These are phyloP conservation scores for Ogataea salicorniae DNA, from an alignment of 805 yeast species.

Conservation along the genomic window DNA sequence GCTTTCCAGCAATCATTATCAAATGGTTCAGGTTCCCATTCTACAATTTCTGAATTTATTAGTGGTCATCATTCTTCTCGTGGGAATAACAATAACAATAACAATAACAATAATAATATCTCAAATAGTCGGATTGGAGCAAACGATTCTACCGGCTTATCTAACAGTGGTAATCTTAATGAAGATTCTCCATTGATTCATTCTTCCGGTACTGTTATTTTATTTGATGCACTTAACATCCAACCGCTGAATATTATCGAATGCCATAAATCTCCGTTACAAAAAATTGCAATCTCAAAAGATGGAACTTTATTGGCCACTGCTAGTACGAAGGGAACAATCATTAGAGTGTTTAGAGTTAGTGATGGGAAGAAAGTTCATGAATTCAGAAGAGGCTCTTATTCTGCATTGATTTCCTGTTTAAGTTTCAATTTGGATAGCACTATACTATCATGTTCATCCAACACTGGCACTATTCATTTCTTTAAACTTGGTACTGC, in stretches of 20 bases:
- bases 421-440: slow-evolving; percentile 70
- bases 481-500: slow-evolving; percentile 43
- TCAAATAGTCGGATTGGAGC: not conserved
- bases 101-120: not conserved
- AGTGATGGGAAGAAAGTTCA: slow-evolving; percentile 55
- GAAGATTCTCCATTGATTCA: slow-evolving; percentile 2
- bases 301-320: slow-evolving; percentile 84
- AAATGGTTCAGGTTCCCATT: not conserved
- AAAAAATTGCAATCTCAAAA: slow-evolving; percentile 59
- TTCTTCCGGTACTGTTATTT: slow-evolving; percentile 59
- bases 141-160: too few species aligned
- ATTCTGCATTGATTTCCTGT: slow-evolving; percentile 75
- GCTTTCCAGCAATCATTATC: slow-evolving; percentile 49
- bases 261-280: slow-evolving; percentile 79
- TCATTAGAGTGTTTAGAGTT: slow-evolving; percentile 75
- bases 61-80: not conserved
- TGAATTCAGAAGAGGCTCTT: slow-evolving; percentile 82
- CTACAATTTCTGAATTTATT: not conserved
- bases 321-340: slow-evolving; percentile 86
- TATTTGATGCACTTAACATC: slow-evolving; percentile 70
- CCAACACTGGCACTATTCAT: slow-evolving; percentile 90
- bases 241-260: slow-evolving; percentile 77
- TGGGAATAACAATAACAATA: not conserved
- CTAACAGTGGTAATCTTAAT: not conserved
- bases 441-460: slow-evolving; percentile 70